Evolutionary conservation across 1,284 basidiomycete species (phyloP), one percentile per base, ranked within the genome.

Genomic region (Volvariella volvacea): DNA sequence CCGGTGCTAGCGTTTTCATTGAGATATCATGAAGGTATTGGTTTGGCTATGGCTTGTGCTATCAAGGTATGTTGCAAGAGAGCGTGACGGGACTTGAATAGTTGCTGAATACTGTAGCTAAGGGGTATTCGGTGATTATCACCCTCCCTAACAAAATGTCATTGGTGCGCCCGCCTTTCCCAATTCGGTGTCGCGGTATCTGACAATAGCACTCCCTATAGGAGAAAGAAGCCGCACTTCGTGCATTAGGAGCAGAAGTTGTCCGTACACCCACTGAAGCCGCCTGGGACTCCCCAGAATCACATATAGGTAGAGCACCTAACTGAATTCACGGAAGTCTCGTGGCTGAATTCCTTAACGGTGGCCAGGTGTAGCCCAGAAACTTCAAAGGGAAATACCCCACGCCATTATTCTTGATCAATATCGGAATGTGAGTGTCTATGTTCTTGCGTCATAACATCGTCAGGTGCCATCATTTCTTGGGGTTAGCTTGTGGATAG

Each of bases 101-200:
- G 60, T 57, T 74, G 64, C 84, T 88, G 82, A 87, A 88, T 85
- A 85, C 83, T 68, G 59, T 68, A 83, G 75, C 80, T 79, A 81
- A 88, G 86, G 87, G 86, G 68, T 90, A 89, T 76, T 78, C 83
- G 28, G 84, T 83, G 67, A 93, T 99, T 61, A 99, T 99, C 63
- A 94, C 92, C 46, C 71, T 96, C 60, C 95, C 94, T 40, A 85
- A 93, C 60, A 99, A 98, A 71, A 99, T 98, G 95, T 92, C 88
- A 3, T 67, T 85, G 48, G 80, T 83, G 48, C 45, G 76, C 62
- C n/a, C 44, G 4, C 62, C 25, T 41, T 16, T n/a, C n/a, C 45
- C 3, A 9, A 39, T 22, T 21, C 42, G n/a, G n/a, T n/a, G n/a
- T n/a, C n/a, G n/a, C n/a, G n/a, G n/a, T n/a, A n/a, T n/a, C n/a